Conservation (phyloP, 345 rosid genomes). For the Murraya paniculata region DNA sequence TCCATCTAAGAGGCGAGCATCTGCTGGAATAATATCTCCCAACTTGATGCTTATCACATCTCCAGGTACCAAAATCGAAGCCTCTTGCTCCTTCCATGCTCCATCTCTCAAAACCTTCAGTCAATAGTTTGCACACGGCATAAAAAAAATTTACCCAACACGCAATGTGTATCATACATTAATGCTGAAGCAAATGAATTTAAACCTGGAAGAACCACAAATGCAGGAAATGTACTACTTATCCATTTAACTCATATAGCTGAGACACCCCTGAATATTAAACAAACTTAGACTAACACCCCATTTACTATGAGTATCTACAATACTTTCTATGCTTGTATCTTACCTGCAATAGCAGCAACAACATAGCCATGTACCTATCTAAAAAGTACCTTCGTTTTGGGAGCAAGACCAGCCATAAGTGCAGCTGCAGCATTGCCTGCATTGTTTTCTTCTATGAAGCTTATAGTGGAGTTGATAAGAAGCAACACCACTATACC, state of each 20-base stretch:
- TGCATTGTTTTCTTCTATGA: slow-evolving; percentile 83
- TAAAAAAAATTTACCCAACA: not conserved
- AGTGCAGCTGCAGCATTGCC: slow-evolving; percentile 88
- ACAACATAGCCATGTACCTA: not conserved
- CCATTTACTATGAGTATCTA: not conserved
- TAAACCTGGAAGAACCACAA: not conserved
- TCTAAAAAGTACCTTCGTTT: slow-evolving; percentile 52
- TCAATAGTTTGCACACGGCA: not conserved
- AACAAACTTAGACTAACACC: not conserved
- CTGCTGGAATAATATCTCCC: slow-evolving; percentile 84
- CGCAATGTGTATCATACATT: not conserved
- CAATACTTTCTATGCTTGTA: not conserved
- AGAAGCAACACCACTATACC: slow-evolving; percentile 68
- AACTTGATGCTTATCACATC: slow-evolving; percentile 74
- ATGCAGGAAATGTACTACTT: not conserved
- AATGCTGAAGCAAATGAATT: not conserved
- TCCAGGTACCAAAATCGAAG: slow-evolving; percentile 72
- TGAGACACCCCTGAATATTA: not conserved
- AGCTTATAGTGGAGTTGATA: slow-evolving; percentile 80
- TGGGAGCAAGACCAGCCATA: slow-evolving; percentile 71
- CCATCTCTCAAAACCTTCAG: slow-evolving; percentile 72
- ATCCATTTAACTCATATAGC: not conserved
- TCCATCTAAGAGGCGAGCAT: slow-evolving; percentile 81
- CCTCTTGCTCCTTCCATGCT: slow-evolving; percentile 75
- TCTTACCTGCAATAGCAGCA: not conserved